Conservation (phyloP, 768 basidiomycete genomes). For the Phlegmacium glaucopus region DNA sequence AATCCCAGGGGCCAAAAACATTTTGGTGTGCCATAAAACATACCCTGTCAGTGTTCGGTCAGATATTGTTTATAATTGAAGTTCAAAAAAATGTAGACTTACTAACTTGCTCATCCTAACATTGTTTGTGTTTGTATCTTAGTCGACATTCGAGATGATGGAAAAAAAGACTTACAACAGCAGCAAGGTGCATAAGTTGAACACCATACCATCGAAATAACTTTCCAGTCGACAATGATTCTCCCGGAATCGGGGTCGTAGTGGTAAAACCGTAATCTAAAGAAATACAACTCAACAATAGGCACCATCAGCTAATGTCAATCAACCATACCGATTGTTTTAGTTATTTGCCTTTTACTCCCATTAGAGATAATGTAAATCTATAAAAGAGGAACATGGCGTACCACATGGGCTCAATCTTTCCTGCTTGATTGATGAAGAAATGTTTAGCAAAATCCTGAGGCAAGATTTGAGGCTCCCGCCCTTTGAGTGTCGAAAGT, state of each 20-base stretch:
- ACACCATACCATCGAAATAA: neutral
- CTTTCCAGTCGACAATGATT: neutral
- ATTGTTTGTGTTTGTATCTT: neutral
- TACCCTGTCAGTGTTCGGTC: neutral
- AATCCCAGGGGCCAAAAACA: too few species aligned
- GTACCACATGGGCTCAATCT: neutral
- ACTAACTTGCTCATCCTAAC: neutral
- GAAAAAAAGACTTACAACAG: neutral
- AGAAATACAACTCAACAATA: neutral
- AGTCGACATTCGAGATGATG: neutral
- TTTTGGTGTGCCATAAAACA: neutral
- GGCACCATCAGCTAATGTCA: neutral
- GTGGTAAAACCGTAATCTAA: neutral
- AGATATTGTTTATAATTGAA: neutral
- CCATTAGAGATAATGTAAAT: neutral
- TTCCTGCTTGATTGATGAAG: neutral
- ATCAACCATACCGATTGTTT: neutral
- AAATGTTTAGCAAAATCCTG: neutral
- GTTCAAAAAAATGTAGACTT: neutral
- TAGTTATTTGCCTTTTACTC: neutral
- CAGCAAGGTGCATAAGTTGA: neutral
- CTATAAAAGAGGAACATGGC: neutral
- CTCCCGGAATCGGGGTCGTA: neutral
- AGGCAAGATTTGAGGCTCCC: neutral
- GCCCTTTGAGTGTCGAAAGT: neutral